Percentiles rank a stretch among this genome's conserved stretches.
phyloP scores from a whole-genome alignment of 192 early-diverging fungal genomes.

The Gamsiella multidivaricata region DNA sequence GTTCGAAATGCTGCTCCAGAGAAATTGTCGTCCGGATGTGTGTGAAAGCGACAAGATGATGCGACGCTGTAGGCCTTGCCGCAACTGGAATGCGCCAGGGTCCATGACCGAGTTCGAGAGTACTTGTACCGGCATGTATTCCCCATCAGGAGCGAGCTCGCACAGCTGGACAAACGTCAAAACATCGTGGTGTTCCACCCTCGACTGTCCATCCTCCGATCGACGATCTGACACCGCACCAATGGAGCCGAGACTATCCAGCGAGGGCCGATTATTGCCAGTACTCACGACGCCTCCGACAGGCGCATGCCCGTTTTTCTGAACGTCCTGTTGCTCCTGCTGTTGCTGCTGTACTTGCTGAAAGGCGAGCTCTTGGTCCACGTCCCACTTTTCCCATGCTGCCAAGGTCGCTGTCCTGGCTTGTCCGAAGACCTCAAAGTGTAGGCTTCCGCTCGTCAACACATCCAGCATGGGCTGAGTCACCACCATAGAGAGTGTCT shows the following conservation, averaged over 20 bases:
- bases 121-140: slow-evolving; percentile 69
- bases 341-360: slow-evolving; percentile 32
- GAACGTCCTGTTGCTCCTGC: slow-evolving; percentile 42
- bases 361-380: slow-evolving; percentile 56
- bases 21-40: slow-evolving; percentile 72
- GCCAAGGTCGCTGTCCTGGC: slow-evolving; percentile 50
- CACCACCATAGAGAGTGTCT: slow-evolving; percentile 58
- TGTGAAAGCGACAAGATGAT: slow-evolving; percentile 73
- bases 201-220: slow-evolving; percentile 70
- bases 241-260: slow-evolving; percentile 52
- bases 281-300: background rate
- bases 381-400: slow-evolving; percentile 65
- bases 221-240: slow-evolving; percentile 51
- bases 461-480: slow-evolving; percentile 56
- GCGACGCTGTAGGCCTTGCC: slow-evolving; percentile 82
- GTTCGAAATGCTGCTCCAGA: slow-evolving; percentile 57
- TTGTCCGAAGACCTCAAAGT: slow-evolving; percentile 66
- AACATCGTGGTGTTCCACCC: slow-evolving; percentile 75
- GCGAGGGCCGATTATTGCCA: slow-evolving; percentile 6
- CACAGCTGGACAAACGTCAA: slow-evolving; percentile 71
- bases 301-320: slow-evolving; percentile 32
- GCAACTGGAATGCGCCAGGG: slow-evolving; percentile 68
- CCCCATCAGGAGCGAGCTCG: slow-evolving; percentile 72
- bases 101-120: slow-evolving; percentile 56
- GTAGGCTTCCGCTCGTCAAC: slow-evolving; percentile 47